These are phyloP conservation scores for Cardamine chenopodiifolia DNA, from an alignment of 345 rosid species.

Conservation along the genomic window DNA sequence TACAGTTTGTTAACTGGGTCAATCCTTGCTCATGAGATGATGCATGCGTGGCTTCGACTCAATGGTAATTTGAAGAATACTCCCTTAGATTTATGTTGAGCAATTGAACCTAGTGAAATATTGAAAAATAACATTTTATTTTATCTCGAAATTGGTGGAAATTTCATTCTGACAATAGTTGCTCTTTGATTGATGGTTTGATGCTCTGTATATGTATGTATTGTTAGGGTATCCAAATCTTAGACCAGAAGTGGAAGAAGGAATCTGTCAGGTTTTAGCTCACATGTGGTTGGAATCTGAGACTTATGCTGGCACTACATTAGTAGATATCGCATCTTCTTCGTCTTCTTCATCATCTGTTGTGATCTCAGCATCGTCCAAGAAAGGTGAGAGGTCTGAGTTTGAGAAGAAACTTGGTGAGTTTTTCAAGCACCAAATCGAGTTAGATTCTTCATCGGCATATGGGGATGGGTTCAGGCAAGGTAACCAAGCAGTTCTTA, in stretches of 20 bases:
- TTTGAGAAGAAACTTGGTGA: slow-evolving; percentile 94
- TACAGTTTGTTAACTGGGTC: slow-evolving; percentile 95
- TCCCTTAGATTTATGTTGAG: neutral
- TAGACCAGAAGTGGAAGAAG: slow-evolving; percentile 95
- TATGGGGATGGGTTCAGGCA: slow-evolving; percentile 91
- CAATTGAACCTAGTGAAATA: neutral
- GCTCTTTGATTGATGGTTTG: slow-evolving; percentile 3
- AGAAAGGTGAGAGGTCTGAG: slow-evolving; percentile 85
- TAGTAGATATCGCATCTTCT: slow-evolving; percentile 53
- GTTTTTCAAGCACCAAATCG: slow-evolving; percentile 87
- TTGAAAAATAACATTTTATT: neutral
- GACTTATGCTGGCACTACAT: slow-evolving; percentile 50
- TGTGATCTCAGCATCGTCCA: slow-evolving; percentile 59
- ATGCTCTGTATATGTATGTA: neutral
- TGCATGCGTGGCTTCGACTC: slow-evolving; percentile 99
- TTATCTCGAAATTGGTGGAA: neutral
- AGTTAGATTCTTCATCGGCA: slow-evolving; percentile 73
- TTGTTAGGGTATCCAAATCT: slow-evolving; percentile 78
- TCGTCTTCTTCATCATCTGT: slow-evolving; percentile 58
- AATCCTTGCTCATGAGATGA: slow-evolving; percentile 97
- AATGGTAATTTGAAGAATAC: slow-evolving; percentile 54
- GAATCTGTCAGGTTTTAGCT: slow-evolving; percentile 94
- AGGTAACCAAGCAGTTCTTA: slow-evolving; percentile 73
- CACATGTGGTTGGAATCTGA: slow-evolving; percentile 98
- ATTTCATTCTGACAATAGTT: neutral